These are phyloP conservation scores for Crepidotus variabilis DNA, from an alignment of 768 basidiomycete species.

Conservation along the genomic window DNA sequence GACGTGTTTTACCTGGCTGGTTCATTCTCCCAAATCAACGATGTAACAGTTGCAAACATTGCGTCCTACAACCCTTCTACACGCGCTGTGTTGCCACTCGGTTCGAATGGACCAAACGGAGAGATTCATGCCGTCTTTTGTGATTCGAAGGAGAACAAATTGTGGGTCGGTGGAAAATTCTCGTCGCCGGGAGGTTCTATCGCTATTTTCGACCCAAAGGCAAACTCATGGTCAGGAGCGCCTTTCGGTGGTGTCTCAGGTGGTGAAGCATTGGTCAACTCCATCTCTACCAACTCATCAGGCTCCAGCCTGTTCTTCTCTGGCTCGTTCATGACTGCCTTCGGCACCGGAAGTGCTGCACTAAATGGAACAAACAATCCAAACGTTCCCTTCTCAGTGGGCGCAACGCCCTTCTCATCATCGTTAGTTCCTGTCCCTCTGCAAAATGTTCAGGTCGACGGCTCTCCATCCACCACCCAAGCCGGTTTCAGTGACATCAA, in stretches of 20 bases:
- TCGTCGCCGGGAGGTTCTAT: slow-evolving; percentile 63
- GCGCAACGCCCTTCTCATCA: slow-evolving; percentile 83
- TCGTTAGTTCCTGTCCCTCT: slow-evolving; percentile 84
- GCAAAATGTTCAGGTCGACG: slow-evolving; percentile 48
- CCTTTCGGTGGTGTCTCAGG: slow-evolving; percentile 83
- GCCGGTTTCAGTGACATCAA: slow-evolving; percentile 59
- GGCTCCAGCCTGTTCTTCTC: slow-evolving; percentile 77
- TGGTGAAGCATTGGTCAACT: slow-evolving; percentile 60
- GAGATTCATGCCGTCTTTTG: slow-evolving; percentile 74
- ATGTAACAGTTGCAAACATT: slow-evolving; percentile 62
- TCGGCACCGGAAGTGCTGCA: slow-evolving; percentile 45
- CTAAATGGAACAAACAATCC: slow-evolving; percentile 76
- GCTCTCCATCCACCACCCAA: slow-evolving; percentile 60
- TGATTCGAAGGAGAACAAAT: slow-evolving; percentile 55
- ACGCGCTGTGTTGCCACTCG: slow-evolving; percentile 57
- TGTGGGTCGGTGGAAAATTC: slow-evolving; percentile 82
- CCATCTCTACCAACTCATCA: slow-evolving; percentile 74
- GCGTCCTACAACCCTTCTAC: slow-evolving; percentile 68
- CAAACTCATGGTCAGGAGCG: slow-evolving; percentile 68
- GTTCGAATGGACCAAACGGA: slow-evolving; percentile 69
- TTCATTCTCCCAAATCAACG: slow-evolving; percentile 70
- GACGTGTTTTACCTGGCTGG: slow-evolving; percentile 80
- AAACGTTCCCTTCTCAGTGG: slow-evolving; percentile 77
- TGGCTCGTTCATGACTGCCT: slow-evolving; percentile 82
- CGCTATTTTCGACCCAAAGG: slow-evolving; percentile 65